Evolutionary conservation across 2,329 filamentous ascomycete species (phyloP).

Genomic region (Bipolaris gigantea): DNA sequence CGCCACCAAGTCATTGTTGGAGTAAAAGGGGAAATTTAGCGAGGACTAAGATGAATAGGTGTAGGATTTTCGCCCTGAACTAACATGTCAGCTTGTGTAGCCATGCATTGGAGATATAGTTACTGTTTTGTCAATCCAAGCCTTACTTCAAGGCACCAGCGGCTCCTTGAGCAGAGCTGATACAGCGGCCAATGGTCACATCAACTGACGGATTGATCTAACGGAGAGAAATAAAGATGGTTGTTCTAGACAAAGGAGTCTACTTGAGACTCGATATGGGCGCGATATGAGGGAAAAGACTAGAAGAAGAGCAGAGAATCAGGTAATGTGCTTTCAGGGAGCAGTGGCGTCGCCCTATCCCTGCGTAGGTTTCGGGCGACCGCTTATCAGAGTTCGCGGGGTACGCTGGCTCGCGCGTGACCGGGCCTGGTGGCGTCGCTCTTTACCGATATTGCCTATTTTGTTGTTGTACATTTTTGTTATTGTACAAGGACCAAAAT

Average conservation of each 20-base stretch:
- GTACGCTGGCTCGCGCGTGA: conserved; percentile 27
- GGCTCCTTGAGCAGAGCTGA: conserved; percentile 10
- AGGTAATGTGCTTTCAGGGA: conserved; percentile 8
- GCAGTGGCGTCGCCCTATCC: conserved; percentile 21
- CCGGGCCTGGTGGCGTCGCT: conserved; percentile 19
- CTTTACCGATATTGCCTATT: neutral
- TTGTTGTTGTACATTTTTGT: neutral
- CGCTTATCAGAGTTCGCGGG: conserved; percentile 32
- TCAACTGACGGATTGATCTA: neutral
- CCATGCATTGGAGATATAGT: neutral
- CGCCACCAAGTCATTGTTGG: conserved; percentile 36
- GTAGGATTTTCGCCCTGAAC: neutral
- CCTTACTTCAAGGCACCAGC: conserved; percentile 7
- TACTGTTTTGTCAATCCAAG: conserved; percentile 4
- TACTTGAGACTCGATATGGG: neutral
- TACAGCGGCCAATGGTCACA: conserved; percentile 4
- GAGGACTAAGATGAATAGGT: neutral
- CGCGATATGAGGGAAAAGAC: neutral
- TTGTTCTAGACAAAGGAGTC: neutral
- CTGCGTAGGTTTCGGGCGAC: conserved; percentile 28
- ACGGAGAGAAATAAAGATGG: neutral
- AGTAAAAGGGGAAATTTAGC: neutral
- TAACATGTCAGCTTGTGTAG: neutral
- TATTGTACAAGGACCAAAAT: neutral
- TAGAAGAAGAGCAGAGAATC: neutral